phyloP scores from a whole-genome alignment of 2,329 filamentous ascomycete species.

The Ascochyta fabae region DNA sequence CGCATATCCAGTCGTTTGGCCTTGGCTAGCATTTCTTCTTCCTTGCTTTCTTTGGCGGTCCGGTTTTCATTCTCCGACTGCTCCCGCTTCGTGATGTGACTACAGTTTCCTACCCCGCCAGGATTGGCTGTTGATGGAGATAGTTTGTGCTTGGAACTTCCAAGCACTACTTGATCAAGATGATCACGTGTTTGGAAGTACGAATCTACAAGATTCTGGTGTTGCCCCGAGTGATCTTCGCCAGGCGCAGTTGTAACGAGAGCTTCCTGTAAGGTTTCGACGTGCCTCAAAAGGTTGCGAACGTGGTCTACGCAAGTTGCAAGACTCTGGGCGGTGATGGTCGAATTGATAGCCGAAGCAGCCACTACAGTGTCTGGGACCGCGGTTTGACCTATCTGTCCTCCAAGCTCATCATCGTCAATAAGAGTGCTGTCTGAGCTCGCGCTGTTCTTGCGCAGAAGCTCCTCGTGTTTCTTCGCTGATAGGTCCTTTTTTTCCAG shows the following conservation, averaged over 20 bases:
- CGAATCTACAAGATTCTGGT: slow-evolving; percentile 36
- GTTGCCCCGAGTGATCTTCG: slow-evolving; percentile 38
- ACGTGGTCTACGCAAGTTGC: slow-evolving; percentile 36
- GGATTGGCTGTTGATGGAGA: neutral
- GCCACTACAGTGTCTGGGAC: slow-evolving; percentile 5
- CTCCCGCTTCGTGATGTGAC: neutral
- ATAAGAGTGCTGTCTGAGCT: slow-evolving; percentile 27
- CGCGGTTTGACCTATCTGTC: neutral
- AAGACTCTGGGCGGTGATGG: slow-evolving; percentile 27
- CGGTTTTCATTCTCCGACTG: too few relatives aligned
- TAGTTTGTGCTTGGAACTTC: neutral
- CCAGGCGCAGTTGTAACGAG: slow-evolving; percentile 51
- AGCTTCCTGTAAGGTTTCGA: slow-evolving; percentile 30
- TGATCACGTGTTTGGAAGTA: slow-evolving; percentile 29
- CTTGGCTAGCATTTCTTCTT: neutral
- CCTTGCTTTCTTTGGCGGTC: neutral
- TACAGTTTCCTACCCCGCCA: too few relatives aligned
- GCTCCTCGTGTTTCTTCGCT: slow-evolving; percentile 34
- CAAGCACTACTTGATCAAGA: slow-evolving; percentile 24
- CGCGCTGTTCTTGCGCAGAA: slow-evolving; percentile 27
- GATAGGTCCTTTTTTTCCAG: slow-evolving; percentile 33
- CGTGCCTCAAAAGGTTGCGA: slow-evolving; percentile 27
- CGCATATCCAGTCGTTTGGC: neutral
- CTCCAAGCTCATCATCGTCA: slow-evolving; percentile 9
- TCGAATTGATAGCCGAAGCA: slow-evolving; percentile 25